Conservation (phyloP, 805 yeast species). For the Saccharomycopsis babjevae region DNA sequence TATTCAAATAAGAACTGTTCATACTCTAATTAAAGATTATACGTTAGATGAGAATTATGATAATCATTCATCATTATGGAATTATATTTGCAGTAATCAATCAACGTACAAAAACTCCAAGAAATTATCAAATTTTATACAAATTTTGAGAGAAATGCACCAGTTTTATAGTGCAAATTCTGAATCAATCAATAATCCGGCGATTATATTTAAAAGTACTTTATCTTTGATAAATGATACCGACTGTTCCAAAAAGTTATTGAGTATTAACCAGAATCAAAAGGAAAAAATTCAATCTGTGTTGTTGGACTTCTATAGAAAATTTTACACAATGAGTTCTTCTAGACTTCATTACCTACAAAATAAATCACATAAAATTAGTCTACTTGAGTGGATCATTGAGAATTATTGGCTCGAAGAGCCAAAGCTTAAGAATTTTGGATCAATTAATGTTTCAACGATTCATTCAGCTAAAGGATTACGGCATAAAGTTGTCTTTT, state of each 20-base stretch:
- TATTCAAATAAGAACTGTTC: not conserved
- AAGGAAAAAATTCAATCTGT: slow-evolving; percentile 14
- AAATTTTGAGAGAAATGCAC: slow-evolving; percentile 19
- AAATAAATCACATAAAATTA: not conserved
- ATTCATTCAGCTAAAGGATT: slow-evolving; percentile 69
- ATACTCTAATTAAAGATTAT: not conserved
- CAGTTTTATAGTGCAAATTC: not conserved
- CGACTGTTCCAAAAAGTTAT: slow-evolving; percentile 16
- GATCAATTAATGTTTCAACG: slow-evolving; percentile 47
- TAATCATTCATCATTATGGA: not conserved
- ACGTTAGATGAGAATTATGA: not conserved
- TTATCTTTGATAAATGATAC: slow-evolving; percentile 13
- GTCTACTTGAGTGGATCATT: slow-evolving; percentile 1
- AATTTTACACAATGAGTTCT: slow-evolving; percentile 23
- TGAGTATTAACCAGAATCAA: slow-evolving; percentile 23
- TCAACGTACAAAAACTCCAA: not conserved
- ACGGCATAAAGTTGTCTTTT: slow-evolving; percentile 33
- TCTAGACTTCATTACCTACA: slow-evolving; percentile 10
- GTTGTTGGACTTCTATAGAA: slow-evolving; percentile 27
- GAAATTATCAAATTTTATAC: slow-evolving; percentile 24
- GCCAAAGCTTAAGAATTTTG: not conserved
- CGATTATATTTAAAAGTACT: slow-evolving; percentile 17
- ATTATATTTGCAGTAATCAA: not conserved
- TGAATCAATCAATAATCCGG: slow-evolving; percentile 6
- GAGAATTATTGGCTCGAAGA: not conserved